These are phyloP conservation scores for Polyporus arcularius DNA, from an alignment of 768 basidiomycete genomes.

Conservation along the genomic window DNA sequence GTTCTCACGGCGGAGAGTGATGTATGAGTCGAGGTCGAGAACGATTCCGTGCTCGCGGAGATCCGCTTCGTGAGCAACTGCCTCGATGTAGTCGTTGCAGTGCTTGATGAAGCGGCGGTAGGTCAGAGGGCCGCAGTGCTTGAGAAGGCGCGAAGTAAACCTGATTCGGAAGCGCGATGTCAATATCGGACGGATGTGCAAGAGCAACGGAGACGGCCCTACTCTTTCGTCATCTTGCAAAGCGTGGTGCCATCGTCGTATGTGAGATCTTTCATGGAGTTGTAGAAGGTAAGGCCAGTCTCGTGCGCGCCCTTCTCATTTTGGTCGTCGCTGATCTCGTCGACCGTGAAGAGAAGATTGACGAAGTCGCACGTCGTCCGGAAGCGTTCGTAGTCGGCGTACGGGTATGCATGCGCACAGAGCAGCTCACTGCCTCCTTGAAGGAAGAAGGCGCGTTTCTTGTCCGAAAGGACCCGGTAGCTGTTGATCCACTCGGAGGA, in stretches of 20 bases:
- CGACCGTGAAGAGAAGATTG: constrained; percentile 65
- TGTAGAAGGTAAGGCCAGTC: constrained; percentile 54
- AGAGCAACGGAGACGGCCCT: constrained; percentile 22
- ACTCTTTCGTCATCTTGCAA: constrained; percentile 64
- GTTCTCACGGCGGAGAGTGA: constrained; percentile 63
- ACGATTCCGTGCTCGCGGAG: constrained; percentile 59
- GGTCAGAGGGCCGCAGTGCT: constrained; percentile 46
- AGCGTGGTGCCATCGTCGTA: constrained; percentile 61
- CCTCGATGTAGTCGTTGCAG: constrained; percentile 57
- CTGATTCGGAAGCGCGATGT: constrained; percentile 33
- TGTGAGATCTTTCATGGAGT: constrained; percentile 50
- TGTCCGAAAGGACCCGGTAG: constrained; percentile 57
- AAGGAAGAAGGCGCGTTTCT: constrained; percentile 64
- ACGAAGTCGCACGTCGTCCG: constrained; percentile 65
- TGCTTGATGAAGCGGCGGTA: constrained; percentile 52
- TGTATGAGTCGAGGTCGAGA: constrained; percentile 55
- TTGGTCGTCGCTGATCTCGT: constrained; percentile 71
- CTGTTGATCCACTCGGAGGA: constrained; percentile 65
- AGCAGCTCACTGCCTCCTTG: constrained; percentile 63
- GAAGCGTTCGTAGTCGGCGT: constrained; percentile 56
- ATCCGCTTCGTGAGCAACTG: constrained; percentile 60
- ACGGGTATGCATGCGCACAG: constrained; percentile 61
- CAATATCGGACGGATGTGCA: neutral
- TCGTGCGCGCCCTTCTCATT: constrained; percentile 52
- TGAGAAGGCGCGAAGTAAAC: constrained; percentile 50